Evolutionary conservation across 2,329 filamentous ascomycete genomes (phyloP).

Genomic region (Aspergillus jensenii): DNA sequence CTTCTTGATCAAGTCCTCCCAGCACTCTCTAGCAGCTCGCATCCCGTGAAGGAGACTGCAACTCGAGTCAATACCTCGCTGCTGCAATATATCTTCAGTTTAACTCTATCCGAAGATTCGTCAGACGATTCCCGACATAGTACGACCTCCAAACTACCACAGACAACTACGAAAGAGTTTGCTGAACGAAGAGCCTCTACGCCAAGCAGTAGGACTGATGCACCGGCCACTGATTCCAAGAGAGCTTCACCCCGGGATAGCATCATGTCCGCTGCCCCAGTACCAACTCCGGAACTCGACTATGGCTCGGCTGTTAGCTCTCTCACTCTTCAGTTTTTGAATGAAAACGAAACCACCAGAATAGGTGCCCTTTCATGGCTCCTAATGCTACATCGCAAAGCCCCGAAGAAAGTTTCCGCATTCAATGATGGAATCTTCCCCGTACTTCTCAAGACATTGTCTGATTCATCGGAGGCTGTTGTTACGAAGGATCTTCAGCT

Average conservation of each 20-base stretch:
- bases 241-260: slow-evolving; percentile 44
- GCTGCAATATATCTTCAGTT: slow-evolving; percentile 90
- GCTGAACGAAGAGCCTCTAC: slow-evolving; percentile 46
- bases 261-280: slow-evolving; percentile 44
- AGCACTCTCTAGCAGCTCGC: slow-evolving; percentile 89
- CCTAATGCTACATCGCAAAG: slow-evolving; percentile 96
- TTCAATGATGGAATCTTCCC: slow-evolving; percentile 98
- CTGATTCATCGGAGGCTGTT: slow-evolving; percentile 90
- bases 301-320: slow-evolving; percentile 94
- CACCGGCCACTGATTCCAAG: slow-evolving; percentile 27
- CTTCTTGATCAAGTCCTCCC: slow-evolving; percentile 89
- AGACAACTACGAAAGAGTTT: slow-evolving; percentile 38
- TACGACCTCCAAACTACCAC: slow-evolving; percentile 42
- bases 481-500: slow-evolving; percentile 93
- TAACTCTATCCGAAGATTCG: slow-evolving; percentile 76
- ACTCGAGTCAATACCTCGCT: slow-evolving; percentile 85
- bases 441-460: slow-evolving; percentile 90
- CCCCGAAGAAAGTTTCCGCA: slow-evolving; percentile 85
- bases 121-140: slow-evolving; percentile 41
- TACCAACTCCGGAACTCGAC: slow-evolving; percentile 69
- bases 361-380: slow-evolving; percentile 94
- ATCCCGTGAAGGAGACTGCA: slow-evolving; percentile 79
- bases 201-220: slow-evolving; percentile 30
- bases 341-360: slow-evolving; percentile 93
- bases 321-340: slow-evolving; percentile 87